Conservation (phyloP, 2,329 filamentous ascomycete species). For the Paramyrothecium roridum region DNA sequence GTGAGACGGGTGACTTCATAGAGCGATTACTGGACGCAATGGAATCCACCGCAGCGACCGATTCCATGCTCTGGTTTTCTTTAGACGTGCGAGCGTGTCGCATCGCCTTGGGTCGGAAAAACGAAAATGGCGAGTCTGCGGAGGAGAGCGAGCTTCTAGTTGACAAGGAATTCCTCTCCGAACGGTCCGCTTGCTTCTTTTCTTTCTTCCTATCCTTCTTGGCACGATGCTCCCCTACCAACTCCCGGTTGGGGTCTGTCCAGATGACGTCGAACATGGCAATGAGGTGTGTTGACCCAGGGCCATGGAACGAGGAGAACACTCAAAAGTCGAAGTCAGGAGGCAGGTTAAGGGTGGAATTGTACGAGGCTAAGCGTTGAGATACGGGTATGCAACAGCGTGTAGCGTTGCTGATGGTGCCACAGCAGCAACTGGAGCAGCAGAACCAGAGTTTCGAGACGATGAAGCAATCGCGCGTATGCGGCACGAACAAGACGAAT, state of each 20-base stretch:
- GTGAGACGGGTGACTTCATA: constrained; percentile 19
- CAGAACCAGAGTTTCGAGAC: neutral
- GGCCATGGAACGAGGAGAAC: neutral
- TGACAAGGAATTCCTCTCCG: constrained; percentile 33
- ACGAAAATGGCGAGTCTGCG: constrained; percentile 34
- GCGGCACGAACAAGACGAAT: neutral
- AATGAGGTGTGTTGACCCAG: neutral
- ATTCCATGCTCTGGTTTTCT: constrained; percentile 10
- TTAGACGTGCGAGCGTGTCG: constrained; percentile 14
- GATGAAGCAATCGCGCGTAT: neutral
- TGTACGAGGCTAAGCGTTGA: neutral
- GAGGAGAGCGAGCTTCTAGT: constrained; percentile 41
- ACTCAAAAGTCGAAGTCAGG: neutral
- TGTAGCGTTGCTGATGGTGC: constrained; percentile 8
- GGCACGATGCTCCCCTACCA: constrained; percentile 48
- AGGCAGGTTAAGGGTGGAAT: neutral
- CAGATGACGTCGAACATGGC: constrained; percentile 59
- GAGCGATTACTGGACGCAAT: constrained; percentile 20
- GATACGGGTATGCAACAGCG: constrained; percentile 4
- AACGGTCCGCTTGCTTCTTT: constrained; percentile 21
- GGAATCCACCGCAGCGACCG: constrained; percentile 16
- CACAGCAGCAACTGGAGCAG: constrained; percentile 7
- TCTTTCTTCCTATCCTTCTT: constrained; percentile 40
- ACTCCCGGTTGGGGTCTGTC: constrained; percentile 52
- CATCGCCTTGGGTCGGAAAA: constrained; percentile 37